A percentile compares a stretch with the other conserved stretches of the same genome.
Evolutionary conservation across 768 basidiomycete species (phyloP).

Genomic region (Cytidiella melzeri): DNA sequence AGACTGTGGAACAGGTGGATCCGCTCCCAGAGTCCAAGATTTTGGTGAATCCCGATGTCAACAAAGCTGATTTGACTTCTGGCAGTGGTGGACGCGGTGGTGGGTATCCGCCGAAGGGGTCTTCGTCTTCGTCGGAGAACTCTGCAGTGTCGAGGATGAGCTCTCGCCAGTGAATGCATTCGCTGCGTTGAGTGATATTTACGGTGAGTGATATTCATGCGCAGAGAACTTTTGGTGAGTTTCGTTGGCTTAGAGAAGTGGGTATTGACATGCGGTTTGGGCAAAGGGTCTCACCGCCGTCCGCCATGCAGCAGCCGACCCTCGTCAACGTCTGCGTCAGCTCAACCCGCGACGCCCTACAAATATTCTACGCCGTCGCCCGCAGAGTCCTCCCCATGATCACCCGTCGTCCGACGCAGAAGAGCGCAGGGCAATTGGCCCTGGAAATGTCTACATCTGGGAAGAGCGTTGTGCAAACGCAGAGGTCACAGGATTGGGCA

Average conservation of each 20-base stretch:
- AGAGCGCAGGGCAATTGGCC: conserved; percentile 56
- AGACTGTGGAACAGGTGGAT: conserved; percentile 29
- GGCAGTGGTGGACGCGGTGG: no score
- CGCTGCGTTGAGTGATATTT: no score
- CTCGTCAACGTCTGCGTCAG: conserved; percentile 71
- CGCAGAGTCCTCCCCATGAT: conserved; percentile 64
- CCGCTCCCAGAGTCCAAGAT: conserved; percentile 27
- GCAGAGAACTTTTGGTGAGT: no score
- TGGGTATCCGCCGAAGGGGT: no score
- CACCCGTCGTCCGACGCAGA: conserved; percentile 77
- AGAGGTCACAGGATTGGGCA: conserved; percentile 76
- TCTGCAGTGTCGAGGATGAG: not conserved
- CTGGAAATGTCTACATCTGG: conserved; percentile 85
- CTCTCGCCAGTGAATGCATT: no score
- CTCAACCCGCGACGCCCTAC: conserved; percentile 73
- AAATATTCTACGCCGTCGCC: conserved; percentile 76
- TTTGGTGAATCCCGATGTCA: no score
- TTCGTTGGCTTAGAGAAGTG: no score
- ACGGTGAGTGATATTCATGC: no score
- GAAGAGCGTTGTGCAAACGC: conserved; percentile 81
- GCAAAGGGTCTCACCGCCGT: no score
- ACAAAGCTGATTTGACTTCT: no score
- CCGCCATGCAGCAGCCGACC: conserved; percentile 72
- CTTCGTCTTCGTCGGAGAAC: no score
- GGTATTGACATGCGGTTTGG: no score